A percentile compares a stretch with the other conserved stretches of the same genome.
phyloP scores from a whole-genome alignment of 2,329 filamentous ascomycete genomes.

The Lachnellula cervina region DNA sequence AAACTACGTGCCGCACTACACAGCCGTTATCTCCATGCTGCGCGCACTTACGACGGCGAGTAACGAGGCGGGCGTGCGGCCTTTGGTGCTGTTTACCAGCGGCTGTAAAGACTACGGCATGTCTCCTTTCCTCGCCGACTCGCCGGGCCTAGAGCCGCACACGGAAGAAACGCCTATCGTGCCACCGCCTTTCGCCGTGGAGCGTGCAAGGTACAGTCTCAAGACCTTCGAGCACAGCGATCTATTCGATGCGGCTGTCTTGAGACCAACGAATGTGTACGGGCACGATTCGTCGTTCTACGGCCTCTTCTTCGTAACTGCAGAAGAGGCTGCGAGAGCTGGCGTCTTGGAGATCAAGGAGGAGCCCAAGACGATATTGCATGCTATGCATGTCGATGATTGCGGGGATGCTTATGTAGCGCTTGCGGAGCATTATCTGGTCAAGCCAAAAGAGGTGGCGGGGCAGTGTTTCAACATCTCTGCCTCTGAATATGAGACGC shows the following conservation, averaged over 20 bases:
- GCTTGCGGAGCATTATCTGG: slow-evolving; percentile 35
- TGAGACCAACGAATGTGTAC: slow-evolving; percentile 45
- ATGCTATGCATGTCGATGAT: slow-evolving; percentile 46
- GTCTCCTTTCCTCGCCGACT: slow-evolving; percentile 29
- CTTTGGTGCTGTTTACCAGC: slow-evolving; percentile 42
- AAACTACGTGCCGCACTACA: slow-evolving; percentile 38
- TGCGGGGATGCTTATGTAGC: slow-evolving; percentile 44
- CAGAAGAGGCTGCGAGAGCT: slow-evolving; percentile 28
- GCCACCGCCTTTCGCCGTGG: slow-evolving; percentile 23
- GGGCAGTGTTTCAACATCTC: slow-evolving; percentile 45
- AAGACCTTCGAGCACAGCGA: slow-evolving; percentile 36
- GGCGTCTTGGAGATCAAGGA: slow-evolving; percentile 32
- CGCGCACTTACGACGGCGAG: slow-evolving; percentile 32
- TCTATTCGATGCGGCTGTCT: slow-evolving; percentile 39
- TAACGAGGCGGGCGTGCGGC: slow-evolving; percentile 32
- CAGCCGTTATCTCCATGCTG: slow-evolving; percentile 34
- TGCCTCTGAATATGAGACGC: slow-evolving; percentile 40
- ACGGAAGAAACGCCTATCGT: slow-evolving; percentile 39
- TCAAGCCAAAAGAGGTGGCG: slow-evolving; percentile 29
- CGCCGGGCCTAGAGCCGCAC: slow-evolving; percentile 36
- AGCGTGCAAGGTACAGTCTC: slow-evolving; percentile 33
- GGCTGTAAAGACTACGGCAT: slow-evolving; percentile 48
- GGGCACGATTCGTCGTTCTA: slow-evolving; percentile 40
- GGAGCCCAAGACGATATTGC: slow-evolving; percentile 37
- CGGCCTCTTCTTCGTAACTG: slow-evolving; percentile 17